Evolutionary conservation across 495 filamentous ascomycete species (phyloP), one percentile per base, ranked within the genome.

Genomic region (Terfezia boudieri): DNA sequence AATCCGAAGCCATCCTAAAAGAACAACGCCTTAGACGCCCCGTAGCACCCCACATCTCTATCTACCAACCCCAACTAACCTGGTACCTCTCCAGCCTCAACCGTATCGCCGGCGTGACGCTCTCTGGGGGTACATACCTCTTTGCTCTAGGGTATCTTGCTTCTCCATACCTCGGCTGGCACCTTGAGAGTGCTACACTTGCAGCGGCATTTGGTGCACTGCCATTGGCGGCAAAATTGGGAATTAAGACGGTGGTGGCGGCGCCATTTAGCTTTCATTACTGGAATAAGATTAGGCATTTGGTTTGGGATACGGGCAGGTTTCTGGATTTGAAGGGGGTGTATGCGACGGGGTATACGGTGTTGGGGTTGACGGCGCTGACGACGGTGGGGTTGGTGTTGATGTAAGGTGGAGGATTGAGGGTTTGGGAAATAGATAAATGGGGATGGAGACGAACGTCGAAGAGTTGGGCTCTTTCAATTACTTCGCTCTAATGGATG

Each of bases 21-120:
- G 70, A 77, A 58, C 90, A 99, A 70, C 90, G 90, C 60, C 79
- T 81, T 55, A 64, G 71, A 61, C 92, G 90, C 50, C 90, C 90
- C 60, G 75, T 92, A 57, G 73, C 86, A 38, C 90, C 90, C 48
- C 89, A 99, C 67, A 78, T 99, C 53, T 62, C 68, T 57, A 88
- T 93, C 76, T 99, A 96, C 77, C 73, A 77, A 60, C 81, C 82
- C 57, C 82, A 84, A 70, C 81, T 96, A 64, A 88, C 87, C 54
- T 94, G 83, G 83, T 80, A 82, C 65, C 64, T 66, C 53, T 85
- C 80, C 54, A 70, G 64, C 53, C 71, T 83, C 68, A 80, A 85
- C 74, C 85, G 90, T 61, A 75, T 96, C 71, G 87, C 84, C 14
- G 90, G 86, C 57, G 60, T 73, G 57, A 63, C 72, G 55, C 71